phyloP scores from a whole-genome alignment of 106 monocot genomes.

The Acorus calamus region DNA sequence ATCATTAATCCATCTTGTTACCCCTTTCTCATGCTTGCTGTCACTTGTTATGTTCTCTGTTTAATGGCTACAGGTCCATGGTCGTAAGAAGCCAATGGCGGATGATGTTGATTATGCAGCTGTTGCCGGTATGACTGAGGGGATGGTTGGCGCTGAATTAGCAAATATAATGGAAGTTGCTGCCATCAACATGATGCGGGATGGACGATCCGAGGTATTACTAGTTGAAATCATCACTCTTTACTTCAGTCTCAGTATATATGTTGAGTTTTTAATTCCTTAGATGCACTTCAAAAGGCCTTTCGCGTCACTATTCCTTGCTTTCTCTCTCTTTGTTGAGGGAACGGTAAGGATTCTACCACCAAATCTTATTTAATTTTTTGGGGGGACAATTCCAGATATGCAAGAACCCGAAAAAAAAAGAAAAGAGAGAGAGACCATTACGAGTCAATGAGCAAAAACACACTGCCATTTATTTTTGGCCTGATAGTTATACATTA shows the following conservation, averaged over 20 bases:
- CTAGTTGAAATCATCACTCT: too few species aligned
- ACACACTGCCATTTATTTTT: too few species aligned
- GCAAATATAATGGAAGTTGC: constrained; percentile 86
- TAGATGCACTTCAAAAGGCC: too few species aligned
- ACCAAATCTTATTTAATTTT: too few species aligned
- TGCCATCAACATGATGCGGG: constrained; percentile 86
- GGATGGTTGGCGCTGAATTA: constrained; percentile 89
- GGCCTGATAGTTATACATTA: too few species aligned
- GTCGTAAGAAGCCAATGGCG: constrained; percentile 79
- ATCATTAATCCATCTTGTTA: not conserved
- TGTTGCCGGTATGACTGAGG: constrained; percentile 89
- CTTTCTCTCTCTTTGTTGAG: not conserved
- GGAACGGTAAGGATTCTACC: not conserved
- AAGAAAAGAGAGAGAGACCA: too few species aligned
- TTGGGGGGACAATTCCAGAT: too few species aligned
- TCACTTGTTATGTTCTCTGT: not conserved
- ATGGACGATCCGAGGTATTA: constrained; percentile 65
- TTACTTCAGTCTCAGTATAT: too few species aligned
- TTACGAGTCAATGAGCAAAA: too few species aligned
- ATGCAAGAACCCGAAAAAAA: too few species aligned
- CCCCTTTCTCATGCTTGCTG: not conserved
- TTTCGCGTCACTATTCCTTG: not conserved
- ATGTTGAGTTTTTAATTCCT: too few species aligned
- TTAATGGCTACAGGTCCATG: constrained; percentile 57
- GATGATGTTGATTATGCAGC: constrained; percentile 79